phyloP scores from a whole-genome alignment of 176 grass and related monocot genomes.

The Luzula sylvatica region DNA sequence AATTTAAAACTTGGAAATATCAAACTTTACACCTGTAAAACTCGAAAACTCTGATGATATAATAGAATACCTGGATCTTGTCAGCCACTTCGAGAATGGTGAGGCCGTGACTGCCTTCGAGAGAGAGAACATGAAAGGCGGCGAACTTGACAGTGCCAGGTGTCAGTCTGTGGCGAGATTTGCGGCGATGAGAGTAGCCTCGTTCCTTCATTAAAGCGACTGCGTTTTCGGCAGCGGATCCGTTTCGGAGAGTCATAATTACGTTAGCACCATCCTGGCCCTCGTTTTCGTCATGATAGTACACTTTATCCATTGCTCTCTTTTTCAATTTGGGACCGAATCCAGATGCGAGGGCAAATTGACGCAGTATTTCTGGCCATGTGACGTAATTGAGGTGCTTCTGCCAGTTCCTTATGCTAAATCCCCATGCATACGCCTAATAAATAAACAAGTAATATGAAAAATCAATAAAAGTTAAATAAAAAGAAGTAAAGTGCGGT shows the following conservation, averaged over 20 bases:
- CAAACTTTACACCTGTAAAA: conserved; percentile 10
- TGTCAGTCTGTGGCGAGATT: conserved; percentile 71
- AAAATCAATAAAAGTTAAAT: background rate
- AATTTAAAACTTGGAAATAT: conserved; percentile 9
- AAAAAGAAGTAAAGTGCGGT: background rate
- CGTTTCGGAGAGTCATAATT: conserved; percentile 62
- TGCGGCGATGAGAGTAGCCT: conserved; percentile 58
- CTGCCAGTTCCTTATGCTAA: conserved; percentile 81
- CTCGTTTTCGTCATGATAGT: conserved; percentile 69
- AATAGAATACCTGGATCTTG: conserved; percentile 73
- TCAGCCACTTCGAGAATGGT: conserved; percentile 91
- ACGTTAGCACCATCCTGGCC: conserved; percentile 44
- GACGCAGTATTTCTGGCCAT: conserved; percentile 88
- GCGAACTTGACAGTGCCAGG: conserved; percentile 99
- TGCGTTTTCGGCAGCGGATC: conserved; percentile 71
- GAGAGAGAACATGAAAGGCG: conserved; percentile 92
- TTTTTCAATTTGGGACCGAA: conserved; percentile 77
- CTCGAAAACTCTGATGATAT: background rate
- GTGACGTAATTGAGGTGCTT: conserved; percentile 66
- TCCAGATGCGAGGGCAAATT: conserved; percentile 82
- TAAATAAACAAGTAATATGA: conserved; percentile 17
- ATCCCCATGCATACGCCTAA: conserved; percentile 88
- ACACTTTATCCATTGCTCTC: conserved; percentile 34
- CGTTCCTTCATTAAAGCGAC: conserved; percentile 82
- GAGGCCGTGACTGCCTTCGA: conserved; percentile 79